These are phyloP conservation scores for Cryphonectria parasitica DNA, from an alignment of 2,329 filamentous ascomycete species.

Conservation along the genomic window DNA sequence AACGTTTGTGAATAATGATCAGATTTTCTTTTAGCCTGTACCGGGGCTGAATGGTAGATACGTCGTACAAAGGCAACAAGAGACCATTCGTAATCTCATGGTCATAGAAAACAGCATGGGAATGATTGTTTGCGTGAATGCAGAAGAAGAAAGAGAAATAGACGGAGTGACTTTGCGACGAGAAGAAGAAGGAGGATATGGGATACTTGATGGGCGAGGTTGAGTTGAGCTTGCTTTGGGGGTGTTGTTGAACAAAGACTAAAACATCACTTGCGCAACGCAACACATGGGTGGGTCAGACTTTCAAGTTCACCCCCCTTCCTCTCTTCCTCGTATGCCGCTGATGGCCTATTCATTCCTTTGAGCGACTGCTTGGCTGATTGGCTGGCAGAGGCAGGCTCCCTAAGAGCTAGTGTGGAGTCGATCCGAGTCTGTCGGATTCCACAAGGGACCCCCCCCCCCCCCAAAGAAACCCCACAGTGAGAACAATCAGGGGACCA, in stretches of 20 bases:
- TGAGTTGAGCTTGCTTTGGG: too few relatives aligned
- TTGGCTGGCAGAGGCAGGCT: background rate
- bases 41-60: background rate
- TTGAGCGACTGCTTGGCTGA: background rate
- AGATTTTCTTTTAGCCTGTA: background rate
- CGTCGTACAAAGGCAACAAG: background rate
- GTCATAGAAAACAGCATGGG: background rate
- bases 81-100: background rate
- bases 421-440: background rate
- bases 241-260: too few relatives aligned
- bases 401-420: constrained; percentile 1
- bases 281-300: too few relatives aligned
- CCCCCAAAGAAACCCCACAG: background rate
- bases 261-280: too few relatives aligned
- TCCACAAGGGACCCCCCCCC: background rate
- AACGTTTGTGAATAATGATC: background rate
- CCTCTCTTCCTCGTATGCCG: too few relatives aligned
- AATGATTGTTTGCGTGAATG: background rate
- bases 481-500: background rate
- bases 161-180: background rate
- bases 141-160: too few relatives aligned
- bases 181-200: too few relatives aligned
- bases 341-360: background rate
- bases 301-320: too few relatives aligned
- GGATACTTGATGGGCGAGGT: too few relatives aligned